Conservation (phyloP, 2,329 filamentous ascomycete species). For the Teratosphaeria viscida region DNA sequence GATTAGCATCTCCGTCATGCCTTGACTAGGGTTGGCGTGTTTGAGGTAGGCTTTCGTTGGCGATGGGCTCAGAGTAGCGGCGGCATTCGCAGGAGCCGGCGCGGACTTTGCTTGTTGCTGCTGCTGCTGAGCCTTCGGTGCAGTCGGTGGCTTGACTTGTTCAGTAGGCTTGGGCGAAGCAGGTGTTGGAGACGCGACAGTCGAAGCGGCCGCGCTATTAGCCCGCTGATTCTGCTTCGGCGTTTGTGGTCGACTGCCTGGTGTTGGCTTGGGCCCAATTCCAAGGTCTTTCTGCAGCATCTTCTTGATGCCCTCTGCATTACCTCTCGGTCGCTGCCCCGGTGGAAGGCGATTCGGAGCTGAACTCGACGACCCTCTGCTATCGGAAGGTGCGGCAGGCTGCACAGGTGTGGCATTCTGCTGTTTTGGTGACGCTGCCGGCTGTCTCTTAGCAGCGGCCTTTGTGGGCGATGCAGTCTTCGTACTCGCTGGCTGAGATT, state of each 20-base stretch:
- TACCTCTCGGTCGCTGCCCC: conserved; percentile 19
- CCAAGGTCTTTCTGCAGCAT: conserved; percentile 55
- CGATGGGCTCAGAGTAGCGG: conserved; percentile 18
- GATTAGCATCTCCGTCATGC: conserved; percentile 73
- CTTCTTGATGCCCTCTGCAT: conserved; percentile 30
- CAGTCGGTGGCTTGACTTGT: conserved; percentile 9
- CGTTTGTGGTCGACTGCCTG: conserved; percentile 2
- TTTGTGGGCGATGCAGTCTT: conserved; percentile 26
- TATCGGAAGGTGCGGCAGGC: conserved; percentile 23
- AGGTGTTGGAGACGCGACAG: conserved; percentile 9
- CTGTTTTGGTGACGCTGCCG: conserved; percentile 13
- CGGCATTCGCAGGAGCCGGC: conserved; percentile 18
- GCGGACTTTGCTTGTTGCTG: conserved; percentile 22
- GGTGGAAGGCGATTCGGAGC: conserved; percentile 12
- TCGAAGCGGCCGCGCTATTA: neutral
- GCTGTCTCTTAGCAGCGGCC: conserved; percentile 12
- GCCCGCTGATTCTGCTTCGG: conserved; percentile 2
- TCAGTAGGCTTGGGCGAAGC: conserved; percentile 7
- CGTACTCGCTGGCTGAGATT: conserved; percentile 1
- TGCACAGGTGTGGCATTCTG: conserved; percentile 30
- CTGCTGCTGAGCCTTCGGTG: conserved; percentile 18
- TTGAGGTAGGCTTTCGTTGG: conserved; percentile 46
- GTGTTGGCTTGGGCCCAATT: conserved; percentile 33
- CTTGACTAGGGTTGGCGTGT: conserved; percentile 69
- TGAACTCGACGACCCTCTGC: conserved; percentile 13